Evolutionary conservation across 192 early-diverging fungal species (phyloP), one percentile per base, ranked within the genome.

Genomic region (Coemansia sp.): DNA sequence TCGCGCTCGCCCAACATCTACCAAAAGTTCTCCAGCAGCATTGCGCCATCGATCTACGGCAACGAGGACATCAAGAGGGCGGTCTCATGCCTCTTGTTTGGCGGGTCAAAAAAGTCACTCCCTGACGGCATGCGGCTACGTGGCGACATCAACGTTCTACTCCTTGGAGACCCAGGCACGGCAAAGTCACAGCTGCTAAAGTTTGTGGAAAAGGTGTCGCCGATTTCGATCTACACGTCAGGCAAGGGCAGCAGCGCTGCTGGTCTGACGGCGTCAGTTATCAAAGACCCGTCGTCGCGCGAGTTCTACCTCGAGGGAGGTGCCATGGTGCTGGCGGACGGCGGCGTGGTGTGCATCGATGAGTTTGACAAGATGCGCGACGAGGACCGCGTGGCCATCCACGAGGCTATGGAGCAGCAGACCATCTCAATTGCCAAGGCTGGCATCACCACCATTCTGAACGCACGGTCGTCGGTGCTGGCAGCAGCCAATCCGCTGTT

Each of bases 361-460:
- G 97, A 99, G 83, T 99, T 99, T 74, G 97, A 99, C 80, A 99
- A 99, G 83, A 99, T 99, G 97, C 85, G 95, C 61, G 95, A 98
- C 42, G 96, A 98, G 80, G 97, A 99, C 77, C 87, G 96, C 43
- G 97, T 99, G 6, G 96, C 97, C 11, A 99, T 99, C 75, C 97
- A 99, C 81, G 97, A 99, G 83, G 97, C 97, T 34, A 99, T 99
- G 97, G 95, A 99, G 75, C 97, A 99, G 82, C 97, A 99, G 76
- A 99, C 97, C 4, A 99, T 99, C 58, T 96, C 93, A 12, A 99
- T 99, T 75, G 97, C 97, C 53, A 99, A 99, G 80, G 97, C 97
- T 26, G 97, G 97, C 56, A 99, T 99, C 80, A 99, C 97, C 4
- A 98, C 97, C 1, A 93, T 99, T 58, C 81, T 99, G 35, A 99